Conservation (phyloP, 108 stramenopile species). For the Conticribra weissflogii region DNA sequence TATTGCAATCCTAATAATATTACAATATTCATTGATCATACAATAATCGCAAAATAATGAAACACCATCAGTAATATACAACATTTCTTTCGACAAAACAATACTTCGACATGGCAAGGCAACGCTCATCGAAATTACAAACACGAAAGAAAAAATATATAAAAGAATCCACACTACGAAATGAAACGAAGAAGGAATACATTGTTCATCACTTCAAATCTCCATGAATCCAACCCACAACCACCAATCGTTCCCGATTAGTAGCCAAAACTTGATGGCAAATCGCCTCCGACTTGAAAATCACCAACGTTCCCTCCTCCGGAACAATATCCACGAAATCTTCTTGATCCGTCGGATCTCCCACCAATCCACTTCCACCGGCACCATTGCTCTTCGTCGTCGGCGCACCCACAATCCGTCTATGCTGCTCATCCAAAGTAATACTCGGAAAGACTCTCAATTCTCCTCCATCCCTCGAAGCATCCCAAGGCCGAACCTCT, state of each 20-base stretch:
- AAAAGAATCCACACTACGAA: too few species aligned
- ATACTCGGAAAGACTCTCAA: constrained; percentile 8
- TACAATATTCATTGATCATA: too few species aligned
- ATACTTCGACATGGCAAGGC: too few species aligned
- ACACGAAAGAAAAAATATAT: too few species aligned
- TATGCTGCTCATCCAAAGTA: constrained; percentile 4
- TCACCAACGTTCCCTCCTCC: constrained; percentile 2
- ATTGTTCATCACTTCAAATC: not conserved
- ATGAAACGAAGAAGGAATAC: too few species aligned
- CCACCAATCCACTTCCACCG: not conserved
- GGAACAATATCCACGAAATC: constrained; percentile 12
- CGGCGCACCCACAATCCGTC: not conserved
- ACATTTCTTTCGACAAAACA: too few species aligned
- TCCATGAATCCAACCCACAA: constrained; percentile 12
- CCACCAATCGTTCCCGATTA: constrained; percentile 7
- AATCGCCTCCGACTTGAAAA: constrained; percentile 19
- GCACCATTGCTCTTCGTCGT: not conserved
- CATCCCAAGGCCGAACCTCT: constrained; percentile 2
- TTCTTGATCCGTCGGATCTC: constrained; percentile 2
- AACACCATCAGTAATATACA: too few species aligned
- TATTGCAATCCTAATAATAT: too few species aligned
- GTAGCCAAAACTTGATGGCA: constrained; percentile 15
- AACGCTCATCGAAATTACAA: too few species aligned
- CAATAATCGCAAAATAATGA: too few species aligned
- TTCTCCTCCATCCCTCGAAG: constrained; percentile 5